These are phyloP conservation scores for Scheffersomyces insectosa DNA, from an alignment of 1,139 yeast species.

Conservation along the genomic window DNA sequence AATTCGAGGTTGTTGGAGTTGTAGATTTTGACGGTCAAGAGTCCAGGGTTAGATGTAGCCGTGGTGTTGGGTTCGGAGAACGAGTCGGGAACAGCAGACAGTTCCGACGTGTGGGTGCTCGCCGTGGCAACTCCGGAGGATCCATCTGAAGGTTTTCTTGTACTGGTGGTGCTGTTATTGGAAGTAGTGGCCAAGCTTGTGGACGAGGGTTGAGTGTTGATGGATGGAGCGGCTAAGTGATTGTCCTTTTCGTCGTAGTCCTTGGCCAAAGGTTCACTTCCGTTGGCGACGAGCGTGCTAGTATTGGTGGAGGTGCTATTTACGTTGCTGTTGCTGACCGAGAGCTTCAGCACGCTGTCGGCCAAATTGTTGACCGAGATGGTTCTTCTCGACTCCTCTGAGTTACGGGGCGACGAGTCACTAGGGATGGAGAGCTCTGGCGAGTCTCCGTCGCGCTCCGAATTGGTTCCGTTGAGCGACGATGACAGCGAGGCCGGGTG, in stretches of 20 bases:
- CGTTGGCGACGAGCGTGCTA: too few species aligned
- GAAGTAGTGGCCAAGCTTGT: constrained; percentile 7
- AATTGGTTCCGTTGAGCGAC: constrained; percentile 2
- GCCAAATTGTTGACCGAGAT: constrained; percentile 24
- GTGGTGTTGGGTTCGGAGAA: constrained; percentile 1
- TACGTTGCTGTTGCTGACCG: constrained; percentile 15
- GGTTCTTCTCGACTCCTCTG: constrained; percentile 31
- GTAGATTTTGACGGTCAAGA: constrained; percentile 69
- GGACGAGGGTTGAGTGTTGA: constrained; percentile 6
- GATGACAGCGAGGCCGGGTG: constrained; percentile 6
- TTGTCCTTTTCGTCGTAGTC: constrained; percentile 3
- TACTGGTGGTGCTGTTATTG: background rate
- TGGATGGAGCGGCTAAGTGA: background rate
- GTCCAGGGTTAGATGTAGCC: constrained; percentile 52
- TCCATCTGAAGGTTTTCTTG: too few species aligned
- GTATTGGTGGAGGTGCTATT: background rate
- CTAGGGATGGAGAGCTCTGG: constrained; percentile 12
- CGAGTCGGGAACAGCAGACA: background rate
- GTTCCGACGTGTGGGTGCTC: constrained; percentile 6
- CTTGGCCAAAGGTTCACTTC: background rate
- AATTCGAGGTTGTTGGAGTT: constrained; percentile 59
- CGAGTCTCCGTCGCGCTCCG: constrained; percentile 17
- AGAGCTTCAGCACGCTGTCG: constrained; percentile 29
- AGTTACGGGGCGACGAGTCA: constrained; percentile 19
- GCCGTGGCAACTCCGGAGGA: background rate